These are phyloP conservation scores for Theileria annulata DNA, from an alignment of 169 alveolate genomes.

Conservation along the genomic window DNA sequence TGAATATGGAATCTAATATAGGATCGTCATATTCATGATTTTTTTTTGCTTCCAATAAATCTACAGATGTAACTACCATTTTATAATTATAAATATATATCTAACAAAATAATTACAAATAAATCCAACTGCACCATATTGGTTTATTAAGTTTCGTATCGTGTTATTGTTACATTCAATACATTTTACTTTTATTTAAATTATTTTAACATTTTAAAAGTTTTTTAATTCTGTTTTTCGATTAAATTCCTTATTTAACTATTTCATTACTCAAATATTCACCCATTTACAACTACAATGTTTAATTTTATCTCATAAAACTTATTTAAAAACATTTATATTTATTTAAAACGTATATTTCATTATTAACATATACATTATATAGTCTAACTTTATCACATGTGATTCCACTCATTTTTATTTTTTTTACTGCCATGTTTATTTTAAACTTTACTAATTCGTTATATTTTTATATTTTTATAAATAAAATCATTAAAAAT, in stretches of 20 bases:
- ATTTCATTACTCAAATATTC: not conserved
- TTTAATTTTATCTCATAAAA: too few relatives aligned
- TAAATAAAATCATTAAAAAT: too few relatives aligned
- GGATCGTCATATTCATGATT: constrained; percentile 60
- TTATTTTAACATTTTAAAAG: not conserved
- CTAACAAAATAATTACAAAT: not conserved
- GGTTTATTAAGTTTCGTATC: not conserved
- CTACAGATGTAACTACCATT: constrained; percentile 17
- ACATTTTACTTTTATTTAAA: not conserved
- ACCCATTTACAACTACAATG: not conserved
- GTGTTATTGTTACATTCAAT: not conserved
- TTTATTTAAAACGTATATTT: too few relatives aligned
- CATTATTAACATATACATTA: too few relatives aligned
- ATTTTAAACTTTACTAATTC: not conserved
- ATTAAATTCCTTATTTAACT: not conserved
- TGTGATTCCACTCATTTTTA: not conserved
- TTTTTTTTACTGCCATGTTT: not conserved
- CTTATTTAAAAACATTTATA: not conserved
- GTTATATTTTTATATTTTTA: too few relatives aligned
- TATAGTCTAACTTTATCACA: not conserved
- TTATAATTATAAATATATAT: constrained; percentile 4
- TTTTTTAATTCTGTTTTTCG: not conserved
- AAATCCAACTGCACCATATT: constrained; percentile 9
- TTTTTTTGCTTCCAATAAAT: not conserved
- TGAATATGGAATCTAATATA: constrained; percentile 49